These are phyloP conservation scores for Gaultheria prostrata DNA, from an alignment of 148 eudicot species.

Conservation along the genomic window DNA sequence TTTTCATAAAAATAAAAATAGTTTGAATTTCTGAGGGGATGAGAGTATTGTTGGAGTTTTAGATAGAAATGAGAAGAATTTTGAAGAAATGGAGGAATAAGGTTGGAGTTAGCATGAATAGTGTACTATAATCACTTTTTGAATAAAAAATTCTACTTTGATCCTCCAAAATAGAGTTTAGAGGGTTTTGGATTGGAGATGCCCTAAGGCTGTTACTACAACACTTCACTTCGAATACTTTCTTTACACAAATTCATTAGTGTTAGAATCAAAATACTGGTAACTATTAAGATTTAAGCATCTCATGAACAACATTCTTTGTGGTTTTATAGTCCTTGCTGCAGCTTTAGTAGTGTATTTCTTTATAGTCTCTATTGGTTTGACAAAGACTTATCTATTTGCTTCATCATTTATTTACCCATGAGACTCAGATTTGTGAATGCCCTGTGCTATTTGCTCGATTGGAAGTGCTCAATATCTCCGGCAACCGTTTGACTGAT, in stretches of 20 bases:
- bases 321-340: not conserved
- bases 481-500: constrained; percentile 92
- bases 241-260: not conserved
- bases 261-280: not conserved
- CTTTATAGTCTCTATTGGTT: not conserved
- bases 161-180: too few relatives aligned
- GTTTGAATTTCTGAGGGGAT: too few relatives aligned
- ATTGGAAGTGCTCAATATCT: constrained; percentile 85
- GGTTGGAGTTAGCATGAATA: too few relatives aligned
- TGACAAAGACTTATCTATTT: not conserved
- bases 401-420: constrained; percentile 1
- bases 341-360: not conserved
- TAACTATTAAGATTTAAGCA: not conserved
- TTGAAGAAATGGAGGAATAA: too few relatives aligned
- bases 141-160: too few relatives aligned
- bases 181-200: too few relatives aligned
- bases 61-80: too few relatives aligned
- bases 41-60: too few relatives aligned
- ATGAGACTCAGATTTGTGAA: constrained; percentile 69
- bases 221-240: not conserved
- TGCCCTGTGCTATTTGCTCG: constrained; percentile 78
- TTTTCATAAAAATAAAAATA: too few relatives aligned
- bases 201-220: not conserved
- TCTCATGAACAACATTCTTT: not conserved
- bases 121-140: too few relatives aligned